Conservation (phyloP, 768 basidiomycete genomes). For the Krasilnikovozyma curviuscula region DNA sequence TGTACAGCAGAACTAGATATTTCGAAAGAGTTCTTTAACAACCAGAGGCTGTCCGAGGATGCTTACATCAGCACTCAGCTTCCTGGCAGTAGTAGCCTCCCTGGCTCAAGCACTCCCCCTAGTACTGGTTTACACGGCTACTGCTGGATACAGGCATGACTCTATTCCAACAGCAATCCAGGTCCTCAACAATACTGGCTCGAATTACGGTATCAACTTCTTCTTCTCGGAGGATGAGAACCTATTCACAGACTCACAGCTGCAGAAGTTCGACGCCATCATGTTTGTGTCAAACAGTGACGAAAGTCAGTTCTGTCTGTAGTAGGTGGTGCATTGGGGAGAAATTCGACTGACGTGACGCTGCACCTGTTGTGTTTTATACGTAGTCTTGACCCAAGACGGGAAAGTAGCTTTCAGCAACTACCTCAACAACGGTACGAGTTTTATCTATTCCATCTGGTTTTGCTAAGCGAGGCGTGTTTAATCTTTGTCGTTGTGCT, state of each 20-base stretch:
- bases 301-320: slow-evolving; percentile 44
- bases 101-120: too few relatives aligned
- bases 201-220: slow-evolving; percentile 37
- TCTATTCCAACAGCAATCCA: slow-evolving; percentile 53
- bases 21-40: too few relatives aligned
- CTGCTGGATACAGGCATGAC: slow-evolving; percentile 47
- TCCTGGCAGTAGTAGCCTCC: too few relatives aligned
- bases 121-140: slow-evolving; percentile 47
- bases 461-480: too few relatives aligned
- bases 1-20: too few relatives aligned
- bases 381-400: slow-evolving; percentile 33
- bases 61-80: too few relatives aligned
- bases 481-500: too few relatives aligned
- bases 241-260: slow-evolving; percentile 38
- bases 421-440: slow-evolving; percentile 42
- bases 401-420: slow-evolving; percentile 44
- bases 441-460: too few relatives aligned
- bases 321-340: too few relatives aligned
- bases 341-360: too few relatives aligned
- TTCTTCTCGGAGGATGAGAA: slow-evolving; percentile 44
- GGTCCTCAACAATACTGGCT: slow-evolving; percentile 33
- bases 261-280: slow-evolving; percentile 43
- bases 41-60: too few relatives aligned
- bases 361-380: too few relatives aligned
- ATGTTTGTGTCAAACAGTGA: slow-evolving; percentile 52